Conservation (phyloP, 257 asterid species). For the Henckelia pumila region DNA sequence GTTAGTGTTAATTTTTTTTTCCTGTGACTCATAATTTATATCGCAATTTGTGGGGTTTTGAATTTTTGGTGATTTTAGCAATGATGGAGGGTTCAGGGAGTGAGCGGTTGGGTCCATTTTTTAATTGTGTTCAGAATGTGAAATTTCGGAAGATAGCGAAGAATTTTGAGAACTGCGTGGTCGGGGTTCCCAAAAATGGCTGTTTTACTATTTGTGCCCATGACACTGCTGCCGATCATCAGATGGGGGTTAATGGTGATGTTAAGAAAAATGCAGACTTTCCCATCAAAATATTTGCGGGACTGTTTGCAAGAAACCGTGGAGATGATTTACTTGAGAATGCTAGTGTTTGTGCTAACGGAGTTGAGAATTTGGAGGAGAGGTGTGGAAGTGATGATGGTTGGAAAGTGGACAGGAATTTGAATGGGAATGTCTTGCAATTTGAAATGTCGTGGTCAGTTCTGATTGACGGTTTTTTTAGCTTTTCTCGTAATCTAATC, state of each 20-base stretch:
- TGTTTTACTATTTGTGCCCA: slow-evolving; percentile 19
- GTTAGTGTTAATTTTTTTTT: too few species aligned
- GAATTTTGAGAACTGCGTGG: slow-evolving; percentile 39
- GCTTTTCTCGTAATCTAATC: slow-evolving; percentile 62
- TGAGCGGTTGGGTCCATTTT: slow-evolving; percentile 75
- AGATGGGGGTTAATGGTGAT: slow-evolving; percentile 29
- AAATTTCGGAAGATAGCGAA: slow-evolving; percentile 64
- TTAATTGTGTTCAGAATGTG: background rate
- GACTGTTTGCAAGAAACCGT: slow-evolving; percentile 49
- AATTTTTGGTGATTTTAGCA: slow-evolving; percentile 34
- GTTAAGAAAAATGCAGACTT: slow-evolving; percentile 45
- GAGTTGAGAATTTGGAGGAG: slow-evolving; percentile 45
- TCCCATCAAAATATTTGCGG: slow-evolving; percentile 55
- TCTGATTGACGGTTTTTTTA: slow-evolving; percentile 61
- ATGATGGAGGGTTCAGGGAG: slow-evolving; percentile 67
- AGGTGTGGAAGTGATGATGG: slow-evolving; percentile 40
- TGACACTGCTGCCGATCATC: slow-evolving; percentile 23
- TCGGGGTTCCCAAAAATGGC: slow-evolving; percentile 44
- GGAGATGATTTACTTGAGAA: slow-evolving; percentile 36
- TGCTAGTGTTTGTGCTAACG: slow-evolving; percentile 7
- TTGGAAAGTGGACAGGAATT: slow-evolving; percentile 35
- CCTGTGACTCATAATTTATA: too few species aligned
- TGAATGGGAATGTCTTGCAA: slow-evolving; percentile 49
- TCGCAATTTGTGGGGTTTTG: slow-evolving; percentile 11
- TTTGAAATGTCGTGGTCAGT: slow-evolving; percentile 60